A percentile compares a stretch with the other conserved stretches of the same genome.
These are phyloP conservation scores for Colletotrichum ledebouriae DNA, from an alignment of 2,329 filamentous ascomycete genomes.

Conservation along the genomic window DNA sequence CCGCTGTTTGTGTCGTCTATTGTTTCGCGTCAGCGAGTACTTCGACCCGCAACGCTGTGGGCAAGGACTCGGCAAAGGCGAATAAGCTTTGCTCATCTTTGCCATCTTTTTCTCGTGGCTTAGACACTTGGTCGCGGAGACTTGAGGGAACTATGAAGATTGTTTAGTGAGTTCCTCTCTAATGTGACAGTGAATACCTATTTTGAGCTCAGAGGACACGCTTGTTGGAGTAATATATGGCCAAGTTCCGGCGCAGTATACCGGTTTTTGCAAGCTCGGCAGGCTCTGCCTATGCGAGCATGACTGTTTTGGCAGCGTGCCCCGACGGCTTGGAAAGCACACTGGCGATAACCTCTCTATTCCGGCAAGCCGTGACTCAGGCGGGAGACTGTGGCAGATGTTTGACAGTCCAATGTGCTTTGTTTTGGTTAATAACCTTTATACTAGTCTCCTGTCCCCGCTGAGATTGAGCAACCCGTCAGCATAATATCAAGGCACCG, in stretches of 20 bases:
- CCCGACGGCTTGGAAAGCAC: background rate
- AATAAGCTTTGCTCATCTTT: background rate
- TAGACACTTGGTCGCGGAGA: background rate
- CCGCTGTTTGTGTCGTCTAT: background rate
- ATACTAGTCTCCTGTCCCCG: background rate
- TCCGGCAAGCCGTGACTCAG: background rate
- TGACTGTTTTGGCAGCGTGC: background rate
- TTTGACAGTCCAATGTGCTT: background rate
- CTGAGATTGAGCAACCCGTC: background rate
- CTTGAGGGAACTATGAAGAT: background rate
- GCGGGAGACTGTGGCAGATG: background rate
- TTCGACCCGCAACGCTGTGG: background rate
- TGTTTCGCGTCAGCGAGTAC: background rate
- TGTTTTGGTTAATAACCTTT: background rate
- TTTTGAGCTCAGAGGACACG: background rate
- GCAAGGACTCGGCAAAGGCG: background rate
- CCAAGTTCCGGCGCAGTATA: background rate
- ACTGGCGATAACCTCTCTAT: background rate
- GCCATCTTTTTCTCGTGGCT: background rate
- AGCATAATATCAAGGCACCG: background rate
- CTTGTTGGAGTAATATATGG: background rate
- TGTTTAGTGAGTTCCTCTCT: background rate
- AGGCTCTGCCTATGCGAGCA: background rate
- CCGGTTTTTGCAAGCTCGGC: background rate
- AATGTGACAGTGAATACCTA: background rate